Evolutionary conservation across 1,139 yeast genomes (phyloP), one percentile per base, ranked within the genome.

Genomic region (Nadsonia starkeyi-henricii): DNA sequence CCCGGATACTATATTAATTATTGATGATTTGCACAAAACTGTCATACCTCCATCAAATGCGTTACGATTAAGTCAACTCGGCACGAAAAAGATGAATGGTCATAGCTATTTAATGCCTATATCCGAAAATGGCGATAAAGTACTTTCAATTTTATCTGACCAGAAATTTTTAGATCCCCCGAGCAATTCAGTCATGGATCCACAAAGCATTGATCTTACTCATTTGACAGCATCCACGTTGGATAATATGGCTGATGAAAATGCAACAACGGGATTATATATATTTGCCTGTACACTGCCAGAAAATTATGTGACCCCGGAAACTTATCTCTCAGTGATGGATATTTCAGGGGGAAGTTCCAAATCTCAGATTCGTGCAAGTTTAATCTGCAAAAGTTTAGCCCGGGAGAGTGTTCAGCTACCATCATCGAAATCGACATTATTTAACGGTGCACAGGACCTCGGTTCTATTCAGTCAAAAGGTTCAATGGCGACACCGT

Each of bases 1-100:
- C 2, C 51, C 55, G 0, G 56, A 54, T 33, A 53, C 55, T 12
- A 45, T 52, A 30, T 49, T 54, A 12, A 39, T 52, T 37, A 47
- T 48, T 20, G 48, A 52, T 23, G 50, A 53, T 42, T 43, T 33
- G 12, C 48, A 44, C n/a, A 43, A 47, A 2, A 37, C 47, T 13
- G 43, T 47, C 15, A 20, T 50, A 15, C 46, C 55, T 9, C 43
- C 28, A 19, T 23, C 28, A 23, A 9, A 23, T 9, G 9, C 28
- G 5, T 23, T 23, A 23, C 28, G 28, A 23, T 47, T 48, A 20
- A 43, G 45, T 17, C 43, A 47, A 17, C 47, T 53, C 26, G 39
- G 50, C 20, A 13, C 47, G 23, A 42, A 36, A 33, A 44, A 45
- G 17, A 23, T 5, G 9, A 23, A 9, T 5, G 28, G 28, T 9